Evolutionary conservation across 345 rosid species (phyloP).

Genomic region (Reutealis trisperma): DNA sequence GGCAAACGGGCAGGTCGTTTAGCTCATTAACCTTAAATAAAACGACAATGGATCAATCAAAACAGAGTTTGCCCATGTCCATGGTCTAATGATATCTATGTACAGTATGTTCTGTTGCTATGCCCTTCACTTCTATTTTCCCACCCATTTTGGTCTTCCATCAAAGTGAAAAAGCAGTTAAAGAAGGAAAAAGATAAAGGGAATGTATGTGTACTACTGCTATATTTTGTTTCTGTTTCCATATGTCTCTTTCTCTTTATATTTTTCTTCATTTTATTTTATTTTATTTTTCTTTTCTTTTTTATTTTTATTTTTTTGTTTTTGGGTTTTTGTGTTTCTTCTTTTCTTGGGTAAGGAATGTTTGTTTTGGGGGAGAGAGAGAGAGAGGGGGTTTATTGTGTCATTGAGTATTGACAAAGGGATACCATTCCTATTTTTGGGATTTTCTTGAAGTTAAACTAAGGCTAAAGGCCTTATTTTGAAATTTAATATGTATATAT

Average conservation of each 20-base stretch:
- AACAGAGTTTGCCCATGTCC: slow-evolving; percentile 18
- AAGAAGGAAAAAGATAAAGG: slow-evolving; percentile 39
- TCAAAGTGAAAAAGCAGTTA: slow-evolving; percentile 41
- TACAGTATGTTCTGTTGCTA: not conserved
- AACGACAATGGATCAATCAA: slow-evolving; percentile 29
- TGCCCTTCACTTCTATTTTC: not conserved
- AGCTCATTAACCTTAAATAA: not conserved
- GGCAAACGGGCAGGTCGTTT: slow-evolving; percentile 38
- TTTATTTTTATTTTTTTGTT: not conserved
- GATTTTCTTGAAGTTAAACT: no score
- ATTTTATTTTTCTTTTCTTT: not conserved
- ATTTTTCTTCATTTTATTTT: not conserved
- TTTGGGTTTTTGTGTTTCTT: slow-evolving; percentile 16
- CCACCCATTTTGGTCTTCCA: slow-evolving; percentile 32
- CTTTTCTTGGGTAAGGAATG: slow-evolving; percentile 24
- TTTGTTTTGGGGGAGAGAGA: not conserved
- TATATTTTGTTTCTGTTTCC: slow-evolving; percentile 18
- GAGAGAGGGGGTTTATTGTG: no score
- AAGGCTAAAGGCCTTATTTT: no score
- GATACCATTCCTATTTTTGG: not conserved
- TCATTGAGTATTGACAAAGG: slow-evolving; percentile 10
- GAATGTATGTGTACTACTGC: slow-evolving; percentile 20
- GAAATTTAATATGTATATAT: not conserved
- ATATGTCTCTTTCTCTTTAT: not conserved
- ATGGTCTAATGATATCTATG: not conserved